These are phyloP conservation scores for Penicillium maclennaniae DNA, from an alignment of 495 filamentous ascomycete genomes.

Conservation along the genomic window DNA sequence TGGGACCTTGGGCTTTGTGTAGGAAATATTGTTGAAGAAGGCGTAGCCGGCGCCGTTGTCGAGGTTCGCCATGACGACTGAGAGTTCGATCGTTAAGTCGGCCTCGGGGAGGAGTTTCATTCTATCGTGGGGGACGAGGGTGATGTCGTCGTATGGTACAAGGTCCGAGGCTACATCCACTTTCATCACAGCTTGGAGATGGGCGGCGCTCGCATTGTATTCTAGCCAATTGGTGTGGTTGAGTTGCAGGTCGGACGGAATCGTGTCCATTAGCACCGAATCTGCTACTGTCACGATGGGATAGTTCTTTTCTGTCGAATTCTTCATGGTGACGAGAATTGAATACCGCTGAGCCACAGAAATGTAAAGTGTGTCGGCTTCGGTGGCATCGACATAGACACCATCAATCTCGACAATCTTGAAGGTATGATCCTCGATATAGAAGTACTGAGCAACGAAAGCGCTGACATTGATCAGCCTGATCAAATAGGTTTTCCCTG, in stretches of 20 bases:
- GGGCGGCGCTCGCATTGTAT: constrained; percentile 56
- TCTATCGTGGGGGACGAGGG: constrained; percentile 46
- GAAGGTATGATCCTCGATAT: constrained; percentile 68
- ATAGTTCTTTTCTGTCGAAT: constrained; percentile 61
- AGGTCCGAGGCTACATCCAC: constrained; percentile 42
- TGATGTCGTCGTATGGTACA: constrained; percentile 48
- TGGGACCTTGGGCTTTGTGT: constrained; percentile 70
- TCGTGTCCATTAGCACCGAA: constrained; percentile 29
- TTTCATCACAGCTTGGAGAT: constrained; percentile 49
- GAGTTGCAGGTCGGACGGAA: constrained; percentile 42
- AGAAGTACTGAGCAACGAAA: constrained; percentile 73
- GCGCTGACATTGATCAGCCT: constrained; percentile 72
- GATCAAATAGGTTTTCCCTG: constrained; percentile 78
- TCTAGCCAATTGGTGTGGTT: constrained; percentile 79
- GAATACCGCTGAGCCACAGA: constrained; percentile 68
- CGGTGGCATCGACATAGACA: constrained; percentile 51
- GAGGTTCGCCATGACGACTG: constrained; percentile 49
- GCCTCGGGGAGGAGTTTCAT: constrained; percentile 39
- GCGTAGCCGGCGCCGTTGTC: constrained; percentile 45
- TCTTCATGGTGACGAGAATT: constrained; percentile 63
- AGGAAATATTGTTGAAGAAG: constrained; percentile 79
- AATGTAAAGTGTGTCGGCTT: constrained; percentile 61
- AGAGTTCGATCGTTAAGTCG: constrained; percentile 28
- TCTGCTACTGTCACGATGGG: constrained; percentile 51
- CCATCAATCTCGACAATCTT: constrained; percentile 55